Evolutionary conservation across 805 yeast species (phyloP).

Genomic region (Isabelozyma pseudorhagii): DNA sequence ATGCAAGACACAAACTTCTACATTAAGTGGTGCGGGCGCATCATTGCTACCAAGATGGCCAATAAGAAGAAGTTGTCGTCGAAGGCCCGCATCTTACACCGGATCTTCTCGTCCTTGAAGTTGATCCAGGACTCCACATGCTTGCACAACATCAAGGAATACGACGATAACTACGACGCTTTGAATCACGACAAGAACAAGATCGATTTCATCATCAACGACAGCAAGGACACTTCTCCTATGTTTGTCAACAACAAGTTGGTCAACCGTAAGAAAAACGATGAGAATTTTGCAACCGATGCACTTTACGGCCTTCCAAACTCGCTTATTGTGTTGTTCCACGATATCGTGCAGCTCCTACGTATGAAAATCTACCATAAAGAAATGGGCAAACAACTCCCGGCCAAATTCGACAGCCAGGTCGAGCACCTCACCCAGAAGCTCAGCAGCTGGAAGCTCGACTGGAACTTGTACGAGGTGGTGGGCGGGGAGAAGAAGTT

Average conservation of each 20-base stretch:
- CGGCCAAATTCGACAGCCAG: slow-evolving; percentile 18
- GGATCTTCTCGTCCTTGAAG: slow-evolving; percentile 73
- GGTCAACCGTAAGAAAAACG: slow-evolving; percentile 47
- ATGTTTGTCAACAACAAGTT: slow-evolving; percentile 40
- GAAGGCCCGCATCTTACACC: slow-evolving; percentile 73
- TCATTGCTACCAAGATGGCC: slow-evolving; percentile 66
- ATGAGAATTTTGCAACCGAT: slow-evolving; percentile 66
- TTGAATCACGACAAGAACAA: slow-evolving; percentile 26
- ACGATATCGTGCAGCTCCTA: slow-evolving; percentile 66
- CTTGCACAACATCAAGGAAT: slow-evolving; percentile 32
- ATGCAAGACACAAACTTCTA: slow-evolving; percentile 82
- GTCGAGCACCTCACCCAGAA: slow-evolving; percentile 38
- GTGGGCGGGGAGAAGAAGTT: slow-evolving; percentile 24
- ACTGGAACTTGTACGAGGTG: slow-evolving; percentile 58
- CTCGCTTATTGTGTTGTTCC: slow-evolving; percentile 67
- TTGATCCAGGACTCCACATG: slow-evolving; percentile 76
- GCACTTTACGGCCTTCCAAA: slow-evolving; percentile 84
- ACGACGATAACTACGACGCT: slow-evolving; percentile 29
- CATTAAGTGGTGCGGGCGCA: slow-evolving; percentile 71
- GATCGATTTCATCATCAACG: slow-evolving; percentile 19
- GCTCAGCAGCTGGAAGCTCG: slow-evolving; percentile 64
- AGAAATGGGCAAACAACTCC: slow-evolving; percentile 30
- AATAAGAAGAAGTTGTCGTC: slow-evolving; percentile 62
- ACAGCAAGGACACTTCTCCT: slow-evolving; percentile 28
- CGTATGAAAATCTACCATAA: slow-evolving; percentile 57